Evolutionary conservation across 164 flowering plant species (phyloP), one percentile per base, ranked within the genome.

Genomic region (Macadamia tetraphylla): DNA sequence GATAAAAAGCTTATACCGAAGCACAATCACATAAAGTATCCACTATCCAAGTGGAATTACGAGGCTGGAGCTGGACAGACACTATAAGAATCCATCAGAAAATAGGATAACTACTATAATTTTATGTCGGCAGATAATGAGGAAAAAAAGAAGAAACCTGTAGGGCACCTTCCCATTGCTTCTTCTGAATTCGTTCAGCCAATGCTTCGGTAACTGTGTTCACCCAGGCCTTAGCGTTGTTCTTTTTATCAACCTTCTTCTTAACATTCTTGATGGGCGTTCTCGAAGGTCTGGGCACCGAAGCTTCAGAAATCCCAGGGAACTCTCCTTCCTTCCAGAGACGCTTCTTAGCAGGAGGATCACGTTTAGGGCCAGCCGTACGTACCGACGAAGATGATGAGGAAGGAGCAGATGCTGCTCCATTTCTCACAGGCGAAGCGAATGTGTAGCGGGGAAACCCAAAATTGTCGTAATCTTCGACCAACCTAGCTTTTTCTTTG

Each of bases 311-410:
- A 2, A 73, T 13, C 3, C 87, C 96, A 0, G 96, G 98, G 72
- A 80, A 90, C 71, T 91, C 93, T 1, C 99, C 99, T 65, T 80
- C 70, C 73, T 88, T 94, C 99, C 99, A 94, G 52, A 71, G 88
- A 59, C 81, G 82, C 81, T 78, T 90, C 60, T 79, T 85, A 32
- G 46, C 64, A 13, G 80, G 66, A 44, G 66, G 57, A 3, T 64
- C 23, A 6, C 58, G 69, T 29, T 56, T 67, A 65, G 70, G 29
- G 11, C 64, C 31, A 14, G 75, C 6, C 9, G 69, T 53, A 52
- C 68, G 68, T 49, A 57, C 63, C 11, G 75, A 15, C 0, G 74
- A 76, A 23, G 79, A 67, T 1, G 75, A 68, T 23, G 73, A 61
- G 29, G 73, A 32, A 32, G 69, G 18, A 32, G 74, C n/a, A 29